Evolutionary conservation across 164 flowering plant genomes (phyloP).

Genomic region (Piper longum): DNA sequence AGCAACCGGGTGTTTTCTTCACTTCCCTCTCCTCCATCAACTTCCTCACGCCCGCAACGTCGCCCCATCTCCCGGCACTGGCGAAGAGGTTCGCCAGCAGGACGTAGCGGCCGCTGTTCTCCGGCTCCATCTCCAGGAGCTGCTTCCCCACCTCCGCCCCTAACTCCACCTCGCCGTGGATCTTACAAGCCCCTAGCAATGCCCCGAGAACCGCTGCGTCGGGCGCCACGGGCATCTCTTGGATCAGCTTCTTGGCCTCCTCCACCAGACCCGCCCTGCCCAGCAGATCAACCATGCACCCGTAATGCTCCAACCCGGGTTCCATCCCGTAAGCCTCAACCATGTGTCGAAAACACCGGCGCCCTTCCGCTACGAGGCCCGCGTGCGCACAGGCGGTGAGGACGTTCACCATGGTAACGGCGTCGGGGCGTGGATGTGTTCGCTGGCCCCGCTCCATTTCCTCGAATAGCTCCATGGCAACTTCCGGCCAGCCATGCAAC

Average conservation of each 20-base stretch:
- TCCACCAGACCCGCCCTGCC: slow-evolving; percentile 9
- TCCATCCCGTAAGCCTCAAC: slow-evolving; percentile 6
- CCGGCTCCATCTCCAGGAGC: slow-evolving; percentile 10
- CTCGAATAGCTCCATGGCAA: slow-evolving; percentile 5
- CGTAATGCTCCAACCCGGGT: slow-evolving; percentile 12
- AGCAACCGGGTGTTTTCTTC: slow-evolving; percentile 10
- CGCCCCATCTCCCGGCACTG: slow-evolving; percentile 10
- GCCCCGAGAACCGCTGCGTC: slow-evolving; percentile 14
- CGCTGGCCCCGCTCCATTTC: slow-evolving; percentile 8
- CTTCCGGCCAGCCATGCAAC: slow-evolving; percentile 4
- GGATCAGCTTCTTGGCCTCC: slow-evolving; percentile 9
- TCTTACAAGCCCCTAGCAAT: slow-evolving; percentile 11
- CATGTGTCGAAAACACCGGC: slow-evolving; percentile 5
- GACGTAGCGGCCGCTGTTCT: slow-evolving; percentile 11
- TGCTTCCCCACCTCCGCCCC: slow-evolving; percentile 9
- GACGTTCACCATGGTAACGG: slow-evolving; percentile 9
- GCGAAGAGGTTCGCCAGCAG: slow-evolving; percentile 11
- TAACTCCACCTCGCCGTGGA: slow-evolving; percentile 7
- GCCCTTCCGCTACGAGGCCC: slow-evolving; percentile 9
- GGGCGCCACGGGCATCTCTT: slow-evolving; percentile 11
- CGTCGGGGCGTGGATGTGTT: slow-evolving; percentile 1
- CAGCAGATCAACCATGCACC: slow-evolving; percentile 14
- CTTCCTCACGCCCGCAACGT: slow-evolving; percentile 10
- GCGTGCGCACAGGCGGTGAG: slow-evolving; percentile 13
- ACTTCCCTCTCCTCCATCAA: slow-evolving; percentile 12